Evolutionary conservation across 441 rosid genomes (phyloP).

Genomic region (Jatropha podagrica): DNA sequence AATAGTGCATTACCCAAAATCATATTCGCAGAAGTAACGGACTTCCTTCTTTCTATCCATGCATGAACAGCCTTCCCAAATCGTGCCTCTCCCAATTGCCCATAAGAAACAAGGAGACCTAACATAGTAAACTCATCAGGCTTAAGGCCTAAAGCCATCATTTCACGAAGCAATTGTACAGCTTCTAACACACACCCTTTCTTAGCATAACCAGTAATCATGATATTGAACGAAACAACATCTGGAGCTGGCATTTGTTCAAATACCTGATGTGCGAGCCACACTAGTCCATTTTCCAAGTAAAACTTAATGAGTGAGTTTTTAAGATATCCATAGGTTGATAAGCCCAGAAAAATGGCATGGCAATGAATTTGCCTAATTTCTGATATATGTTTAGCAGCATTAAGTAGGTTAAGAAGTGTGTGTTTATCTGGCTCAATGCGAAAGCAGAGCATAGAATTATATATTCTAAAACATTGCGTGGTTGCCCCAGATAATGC

Average conservation of each 20-base stretch:
- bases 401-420: constrained; percentile 38
- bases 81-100: constrained; percentile 33
- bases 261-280: constrained; percentile 42
- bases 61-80: constrained; percentile 52
- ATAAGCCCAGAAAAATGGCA: constrained; percentile 37
- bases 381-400: constrained; percentile 27
- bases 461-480: constrained; percentile 35
- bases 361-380: constrained; percentile 58
- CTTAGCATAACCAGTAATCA: constrained; percentile 50
- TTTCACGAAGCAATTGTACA: constrained; percentile 34
- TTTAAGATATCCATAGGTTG: constrained; percentile 33
- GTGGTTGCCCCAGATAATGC: constrained; percentile 25
- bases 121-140: constrained; percentile 48
- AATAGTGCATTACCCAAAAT: constrained; percentile 50
- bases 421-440: constrained; percentile 49
- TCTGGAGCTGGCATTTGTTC: constrained; percentile 38
- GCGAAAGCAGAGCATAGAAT: constrained; percentile 40
- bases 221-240: constrained; percentile 40
- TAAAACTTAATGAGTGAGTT: constrained; percentile 32
- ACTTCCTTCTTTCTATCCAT: constrained; percentile 49
- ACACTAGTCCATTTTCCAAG: constrained; percentile 33
- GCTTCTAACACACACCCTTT: constrained; percentile 48
- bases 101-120: constrained; percentile 48
- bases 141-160: constrained; percentile 37
- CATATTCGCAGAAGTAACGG: constrained; percentile 35